Evolutionary conservation across 106 monocot genomes (phyloP).

Genomic region (Iris macrosiphon): DNA sequence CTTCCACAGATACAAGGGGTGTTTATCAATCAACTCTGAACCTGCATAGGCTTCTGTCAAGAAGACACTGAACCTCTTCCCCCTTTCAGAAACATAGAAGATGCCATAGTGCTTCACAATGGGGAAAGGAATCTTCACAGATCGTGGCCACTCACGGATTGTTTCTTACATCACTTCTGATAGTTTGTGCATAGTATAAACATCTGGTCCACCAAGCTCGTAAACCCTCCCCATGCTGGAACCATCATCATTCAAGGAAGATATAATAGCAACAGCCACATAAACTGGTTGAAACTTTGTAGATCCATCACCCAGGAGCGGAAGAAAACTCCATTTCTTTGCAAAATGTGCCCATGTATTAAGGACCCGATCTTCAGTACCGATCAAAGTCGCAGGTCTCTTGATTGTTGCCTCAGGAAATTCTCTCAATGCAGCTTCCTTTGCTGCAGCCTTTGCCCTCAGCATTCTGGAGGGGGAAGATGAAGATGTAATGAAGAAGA

Average conservation of each 20-base stretch:
- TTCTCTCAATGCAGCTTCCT: no score
- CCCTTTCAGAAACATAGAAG: slow-evolving; percentile 92
- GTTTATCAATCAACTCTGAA: slow-evolving; percentile 64
- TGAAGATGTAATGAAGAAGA: no score
- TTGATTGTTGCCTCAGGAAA: slow-evolving; percentile 92
- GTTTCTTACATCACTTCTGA: slow-evolving; percentile 89
- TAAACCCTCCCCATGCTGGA: slow-evolving; percentile 77
- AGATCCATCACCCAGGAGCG: slow-evolving; percentile 83
- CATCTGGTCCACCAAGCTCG: slow-evolving; percentile 87
- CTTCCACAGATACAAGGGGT: slow-evolving; percentile 78
- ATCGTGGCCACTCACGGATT: slow-evolving; percentile 90
- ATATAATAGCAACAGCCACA: slow-evolving; percentile 81
- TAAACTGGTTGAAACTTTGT: slow-evolving; percentile 98
- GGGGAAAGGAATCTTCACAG: slow-evolving; percentile 92
- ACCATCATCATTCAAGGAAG: slow-evolving; percentile 92
- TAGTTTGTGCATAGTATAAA: slow-evolving; percentile 83
- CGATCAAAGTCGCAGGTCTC: slow-evolving; percentile 76
- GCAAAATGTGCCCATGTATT: slow-evolving; percentile 96
- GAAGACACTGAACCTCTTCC: slow-evolving; percentile 75
- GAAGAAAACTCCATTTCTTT: slow-evolving; percentile 85
- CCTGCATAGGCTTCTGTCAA: slow-evolving; percentile 81
- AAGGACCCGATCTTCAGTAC: slow-evolving; percentile 92
- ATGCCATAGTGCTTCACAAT: slow-evolving; percentile 91
- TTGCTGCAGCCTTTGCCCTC: no score
- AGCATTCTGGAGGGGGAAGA: no score